Evolutionary conservation across 2,329 filamentous ascomycete species (phyloP), one percentile per base, ranked within the genome.

Genomic region (Calonectria pseudoreteaudii): DNA sequence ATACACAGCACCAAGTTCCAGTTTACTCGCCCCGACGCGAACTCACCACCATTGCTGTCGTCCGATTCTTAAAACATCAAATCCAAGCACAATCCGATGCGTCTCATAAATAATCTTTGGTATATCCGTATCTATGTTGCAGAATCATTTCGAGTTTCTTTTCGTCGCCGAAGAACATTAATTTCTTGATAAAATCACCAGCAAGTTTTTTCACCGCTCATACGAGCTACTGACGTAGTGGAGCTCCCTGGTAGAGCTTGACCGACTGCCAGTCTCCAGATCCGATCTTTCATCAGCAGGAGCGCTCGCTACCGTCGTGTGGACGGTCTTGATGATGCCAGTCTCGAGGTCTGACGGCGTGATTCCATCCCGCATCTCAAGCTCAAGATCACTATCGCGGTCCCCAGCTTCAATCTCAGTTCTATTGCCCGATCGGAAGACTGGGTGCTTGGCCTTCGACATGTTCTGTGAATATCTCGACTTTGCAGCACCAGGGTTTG

Each of bases 321-420:
- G 70, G 0, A 78, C 73, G 0, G 79, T 80, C 14, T 73, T 81
- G 0, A 77, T 8, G 3, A 81, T 80, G 0, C 73, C 77, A 7
- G 30, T 71, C 1, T 53, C 50, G 7, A 58, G 4, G 26, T 49
- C 56, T 3, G 38, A 34, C 7, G 66, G 34, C 0, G 64, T 70
- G 8, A 58, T 64, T 0, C 60, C 47, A 4, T 60, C 58, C 1
- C 62, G 34, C 1, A 70, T 9, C 1, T 66, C 68, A 20, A 76
- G 36, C 28, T 74, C 75, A 10, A 67, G 6, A 0, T 70, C 68
- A 6, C 41, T 74, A 14, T 77, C 73, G 1, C 31, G 68, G 1
- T 76, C 76, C 0, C 71, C 74, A 16, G 56, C 77, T 7, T 72
- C 74, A 16, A 78, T 28, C 1, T 72, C 56, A 0, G 66, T 75